phyloP scores from a whole-genome alignment of 1,284 basidiomycete species.

The Ceratobasidium papillatum region DNA sequence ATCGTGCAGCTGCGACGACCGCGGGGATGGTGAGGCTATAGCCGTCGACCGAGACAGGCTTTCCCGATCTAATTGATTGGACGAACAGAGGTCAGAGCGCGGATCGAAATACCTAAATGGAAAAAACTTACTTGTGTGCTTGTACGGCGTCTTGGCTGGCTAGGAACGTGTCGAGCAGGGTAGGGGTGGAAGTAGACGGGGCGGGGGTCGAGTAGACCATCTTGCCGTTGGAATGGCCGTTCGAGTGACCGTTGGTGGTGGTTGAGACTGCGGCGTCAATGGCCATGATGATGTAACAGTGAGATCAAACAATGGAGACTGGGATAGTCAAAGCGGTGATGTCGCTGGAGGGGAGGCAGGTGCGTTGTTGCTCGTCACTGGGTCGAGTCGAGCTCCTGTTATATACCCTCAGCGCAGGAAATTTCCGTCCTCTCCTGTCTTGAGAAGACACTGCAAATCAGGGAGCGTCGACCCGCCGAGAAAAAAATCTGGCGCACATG shows the following conservation, averaged over 20 bases:
- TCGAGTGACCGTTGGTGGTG: conserved; percentile 14
- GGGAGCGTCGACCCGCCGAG: background rate
- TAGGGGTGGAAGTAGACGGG: background rate
- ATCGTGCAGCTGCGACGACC: conserved; percentile 75
- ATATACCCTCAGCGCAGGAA: background rate
- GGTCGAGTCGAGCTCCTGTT: background rate
- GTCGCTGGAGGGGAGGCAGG: conserved; percentile 6
- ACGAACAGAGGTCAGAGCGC: background rate
- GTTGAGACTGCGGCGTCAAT: conserved; percentile 24
- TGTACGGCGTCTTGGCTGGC: conserved; percentile 26
- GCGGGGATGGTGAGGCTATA: conserved; percentile 75
- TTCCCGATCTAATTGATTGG: conserved; percentile 38
- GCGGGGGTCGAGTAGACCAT: background rate
- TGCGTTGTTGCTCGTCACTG: background rate
- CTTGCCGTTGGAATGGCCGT: conserved; percentile 24
- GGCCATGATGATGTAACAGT: conserved; percentile 28
- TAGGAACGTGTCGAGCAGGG: conserved; percentile 42
- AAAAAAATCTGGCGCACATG: conserved; percentile 20
- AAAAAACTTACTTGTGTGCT: conserved; percentile 35
- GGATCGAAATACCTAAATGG: conserved; percentile 33
- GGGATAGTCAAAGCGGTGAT: conserved; percentile 28
- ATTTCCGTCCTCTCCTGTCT: conserved; percentile 7
- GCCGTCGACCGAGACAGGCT: conserved; percentile 69
- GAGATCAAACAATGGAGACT: conserved; percentile 17
- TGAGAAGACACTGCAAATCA: background rate